Conservation (phyloP, 2,329 filamentous ascomycete genomes). For the Ceratocystis cacaofunesta region DNA sequence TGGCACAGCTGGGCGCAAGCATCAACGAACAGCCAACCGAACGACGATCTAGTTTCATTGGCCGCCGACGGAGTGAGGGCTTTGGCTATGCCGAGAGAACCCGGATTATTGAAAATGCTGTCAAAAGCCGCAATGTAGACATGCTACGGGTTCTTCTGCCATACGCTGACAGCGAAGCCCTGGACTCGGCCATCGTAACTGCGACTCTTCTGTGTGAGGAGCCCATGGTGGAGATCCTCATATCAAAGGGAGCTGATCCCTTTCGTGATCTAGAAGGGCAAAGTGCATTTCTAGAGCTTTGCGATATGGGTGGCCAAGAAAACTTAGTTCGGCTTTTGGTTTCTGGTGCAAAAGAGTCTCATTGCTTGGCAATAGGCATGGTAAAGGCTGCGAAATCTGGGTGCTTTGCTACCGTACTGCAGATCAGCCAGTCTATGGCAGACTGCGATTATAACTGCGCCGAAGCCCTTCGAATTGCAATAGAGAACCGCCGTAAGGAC, state of each 20-base stretch:
- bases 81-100: slow-evolving; percentile 31
- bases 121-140: slow-evolving; percentile 35
- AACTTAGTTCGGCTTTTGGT: slow-evolving; percentile 35
- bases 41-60: slow-evolving; percentile 34
- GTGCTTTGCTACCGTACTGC: slow-evolving; percentile 35
- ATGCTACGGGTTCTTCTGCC: slow-evolving; percentile 40
- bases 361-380: slow-evolving; percentile 35
- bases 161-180: slow-evolving; percentile 35
- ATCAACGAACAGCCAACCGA: slow-evolving; percentile 30
- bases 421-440: slow-evolving; percentile 37
- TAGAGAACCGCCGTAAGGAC: slow-evolving; percentile 36
- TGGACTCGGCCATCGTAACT: slow-evolving; percentile 35
- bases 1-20: slow-evolving; percentile 36
- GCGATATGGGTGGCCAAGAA: slow-evolving; percentile 31
- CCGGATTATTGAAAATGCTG: slow-evolving; percentile 36
- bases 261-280: slow-evolving; percentile 35
- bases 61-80: slow-evolving; percentile 36
- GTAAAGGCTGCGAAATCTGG: slow-evolving; percentile 36
- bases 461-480: slow-evolving; percentile 36
- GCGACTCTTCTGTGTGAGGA: slow-evolving; percentile 33
- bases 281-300: slow-evolving; percentile 39
- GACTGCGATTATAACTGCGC: slow-evolving; percentile 38
- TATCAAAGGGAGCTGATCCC: slow-evolving; percentile 37
- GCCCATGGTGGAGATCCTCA: slow-evolving; percentile 32
- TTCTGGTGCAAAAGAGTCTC: slow-evolving; percentile 31